Conservation (phyloP, 495 filamentous ascomycete species). For the Aspergillus haitiensis region DNA sequence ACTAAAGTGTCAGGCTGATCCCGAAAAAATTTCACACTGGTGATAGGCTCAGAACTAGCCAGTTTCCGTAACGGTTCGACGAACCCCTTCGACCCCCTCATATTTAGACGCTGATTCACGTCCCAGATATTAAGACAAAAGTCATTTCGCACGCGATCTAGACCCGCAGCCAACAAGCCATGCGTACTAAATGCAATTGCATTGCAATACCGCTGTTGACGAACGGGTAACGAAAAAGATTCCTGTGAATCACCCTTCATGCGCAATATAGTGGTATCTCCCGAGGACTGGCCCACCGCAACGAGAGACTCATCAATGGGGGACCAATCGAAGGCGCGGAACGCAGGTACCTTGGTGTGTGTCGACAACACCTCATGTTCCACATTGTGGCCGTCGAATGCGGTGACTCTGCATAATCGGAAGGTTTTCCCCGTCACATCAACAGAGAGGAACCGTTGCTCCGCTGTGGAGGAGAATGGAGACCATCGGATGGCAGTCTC, state of each 20-base stretch:
- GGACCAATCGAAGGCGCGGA: constrained; percentile 96
- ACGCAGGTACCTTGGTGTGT: constrained; percentile 76
- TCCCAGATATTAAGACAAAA: constrained; percentile 95
- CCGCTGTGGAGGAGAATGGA: constrained; percentile 64
- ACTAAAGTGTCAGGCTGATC: constrained; percentile 81
- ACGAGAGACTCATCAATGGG: constrained; percentile 72
- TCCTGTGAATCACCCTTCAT: constrained; percentile 65
- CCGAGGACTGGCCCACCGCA: constrained; percentile 80
- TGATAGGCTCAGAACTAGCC: constrained; percentile 81
- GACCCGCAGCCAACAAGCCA: constrained; percentile 77
- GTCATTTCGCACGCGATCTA: constrained; percentile 91
- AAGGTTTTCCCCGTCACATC: constrained; percentile 79
- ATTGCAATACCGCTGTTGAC: constrained; percentile 85
- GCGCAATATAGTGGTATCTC: constrained; percentile 78
- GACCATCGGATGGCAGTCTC: constrained; percentile 86
- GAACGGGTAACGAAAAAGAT: constrained; percentile 72
- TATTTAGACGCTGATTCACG: constrained; percentile 62
- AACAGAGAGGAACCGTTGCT: constrained; percentile 76
- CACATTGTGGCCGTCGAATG: constrained; percentile 56
- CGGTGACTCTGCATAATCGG: constrained; percentile 71
- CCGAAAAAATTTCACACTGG: constrained; percentile 87
- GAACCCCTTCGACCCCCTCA: constrained; percentile 42
- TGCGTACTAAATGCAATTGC: constrained; percentile 83
- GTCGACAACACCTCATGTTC: constrained; percentile 68
- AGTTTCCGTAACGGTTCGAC: constrained; percentile 68